Conservation (phyloP, 331 rosid species). For the Quercus lobata region DNA sequence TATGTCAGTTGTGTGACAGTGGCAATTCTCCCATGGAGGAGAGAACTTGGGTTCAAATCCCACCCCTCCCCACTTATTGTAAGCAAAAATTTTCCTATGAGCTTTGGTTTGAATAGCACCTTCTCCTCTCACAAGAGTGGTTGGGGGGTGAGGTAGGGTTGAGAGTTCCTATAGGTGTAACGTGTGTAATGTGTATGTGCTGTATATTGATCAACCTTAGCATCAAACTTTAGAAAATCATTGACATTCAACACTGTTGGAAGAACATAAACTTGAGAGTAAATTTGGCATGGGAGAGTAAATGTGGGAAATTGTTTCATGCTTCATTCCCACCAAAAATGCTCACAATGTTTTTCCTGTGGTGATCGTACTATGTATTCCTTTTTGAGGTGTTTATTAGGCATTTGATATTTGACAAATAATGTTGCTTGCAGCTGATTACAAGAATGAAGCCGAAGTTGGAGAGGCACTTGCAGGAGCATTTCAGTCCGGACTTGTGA, state of each 20-base stretch:
- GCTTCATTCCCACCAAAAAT: neutral
- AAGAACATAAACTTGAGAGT: neutral
- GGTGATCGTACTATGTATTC: neutral
- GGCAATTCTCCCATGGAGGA: too few species aligned
- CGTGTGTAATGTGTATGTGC: neutral
- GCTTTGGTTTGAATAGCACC: too few species aligned
- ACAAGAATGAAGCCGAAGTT: conserved; percentile 79
- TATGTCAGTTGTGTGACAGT: too few species aligned
- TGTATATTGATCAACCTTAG: neutral
- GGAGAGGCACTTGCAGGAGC: conserved; percentile 89
- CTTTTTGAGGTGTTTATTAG: neutral
- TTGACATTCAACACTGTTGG: neutral
- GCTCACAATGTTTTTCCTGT: neutral
- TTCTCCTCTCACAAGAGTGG: too few species aligned
- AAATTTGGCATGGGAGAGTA: neutral
- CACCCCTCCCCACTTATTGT: too few species aligned
- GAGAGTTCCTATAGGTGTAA: neutral
- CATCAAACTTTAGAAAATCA: neutral
- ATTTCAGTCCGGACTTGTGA: conserved; percentile 58
- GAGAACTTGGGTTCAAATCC: too few species aligned
- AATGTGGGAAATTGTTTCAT: neutral
- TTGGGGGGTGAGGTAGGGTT: too few species aligned
- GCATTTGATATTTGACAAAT: conserved; percentile 1
- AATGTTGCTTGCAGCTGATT: conserved; percentile 64
- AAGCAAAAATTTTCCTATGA: too few species aligned